Evolutionary conservation across 1,139 yeast species (phyloP).

Genomic region (Sugiyamaella paludigena): DNA sequence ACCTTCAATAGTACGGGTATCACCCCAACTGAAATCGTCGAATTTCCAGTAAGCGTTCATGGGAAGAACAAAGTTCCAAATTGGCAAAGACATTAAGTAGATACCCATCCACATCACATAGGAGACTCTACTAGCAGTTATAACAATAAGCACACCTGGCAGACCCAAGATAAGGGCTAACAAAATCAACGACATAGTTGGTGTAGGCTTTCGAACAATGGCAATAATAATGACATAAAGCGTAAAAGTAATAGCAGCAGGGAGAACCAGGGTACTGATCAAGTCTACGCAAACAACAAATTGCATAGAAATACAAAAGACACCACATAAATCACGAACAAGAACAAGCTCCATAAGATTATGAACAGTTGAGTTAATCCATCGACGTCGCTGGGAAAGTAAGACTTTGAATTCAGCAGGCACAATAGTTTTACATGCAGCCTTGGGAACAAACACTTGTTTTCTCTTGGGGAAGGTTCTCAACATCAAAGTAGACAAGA

Average conservation of each 20-base stretch:
- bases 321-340: slow-evolving; percentile 92
- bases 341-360: slow-evolving; percentile 87
- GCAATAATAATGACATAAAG: slow-evolving; percentile 76
- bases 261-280: slow-evolving; percentile 86
- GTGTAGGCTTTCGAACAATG: slow-evolving; percentile 78
- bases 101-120: slow-evolving; percentile 81
- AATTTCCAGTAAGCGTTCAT: slow-evolving; percentile 92
- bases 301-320: slow-evolving; percentile 97
- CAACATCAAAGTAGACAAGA: slow-evolving; percentile 82
- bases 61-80: slow-evolving; percentile 94
- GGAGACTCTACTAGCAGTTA: slow-evolving; percentile 76
- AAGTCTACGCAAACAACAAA: slow-evolving; percentile 85
- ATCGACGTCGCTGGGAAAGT: slow-evolving; percentile 93
- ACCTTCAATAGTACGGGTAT: slow-evolving; percentile 82
- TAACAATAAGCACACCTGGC: slow-evolving; percentile 83
- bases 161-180: slow-evolving; percentile 83
- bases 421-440: slow-evolving; percentile 91
- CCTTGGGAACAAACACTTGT: slow-evolving; percentile 91
- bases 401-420: slow-evolving; percentile 80
- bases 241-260: slow-evolving; percentile 88
- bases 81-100: slow-evolving; percentile 78
- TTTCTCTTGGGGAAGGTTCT: slow-evolving; percentile 90
- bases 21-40: slow-evolving; percentile 99
- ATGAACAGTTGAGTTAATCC: slow-evolving; percentile 98
- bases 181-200: slow-evolving; percentile 72